Conservation (phyloP, 2,329 filamentous ascomycete species). For the Colletotrichum tofieldiae region DNA sequence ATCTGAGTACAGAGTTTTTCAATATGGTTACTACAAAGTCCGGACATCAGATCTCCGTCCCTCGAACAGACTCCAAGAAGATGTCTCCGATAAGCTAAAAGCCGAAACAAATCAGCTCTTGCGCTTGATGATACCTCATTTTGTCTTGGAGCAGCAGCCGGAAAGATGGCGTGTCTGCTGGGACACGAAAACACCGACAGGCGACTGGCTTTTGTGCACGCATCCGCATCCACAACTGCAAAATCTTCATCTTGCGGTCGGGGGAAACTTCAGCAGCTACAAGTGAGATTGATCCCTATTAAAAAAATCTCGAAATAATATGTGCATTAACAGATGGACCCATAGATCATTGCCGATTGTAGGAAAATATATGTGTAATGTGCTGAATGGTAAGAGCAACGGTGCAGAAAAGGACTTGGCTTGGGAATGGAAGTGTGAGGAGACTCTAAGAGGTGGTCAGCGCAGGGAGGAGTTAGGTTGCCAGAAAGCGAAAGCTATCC, state of each 20-base stretch:
- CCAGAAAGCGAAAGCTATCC: too few relatives aligned
- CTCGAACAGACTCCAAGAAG: not conserved
- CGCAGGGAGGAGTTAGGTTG: not conserved
- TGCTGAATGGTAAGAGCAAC: slow-evolving; percentile 14
- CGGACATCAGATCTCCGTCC: slow-evolving; percentile 15
- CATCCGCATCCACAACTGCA: slow-evolving; percentile 14
- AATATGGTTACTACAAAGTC: slow-evolving; percentile 12
- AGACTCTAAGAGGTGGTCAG: not conserved
- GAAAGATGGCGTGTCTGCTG: slow-evolving; percentile 28
- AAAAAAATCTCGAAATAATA: too few relatives aligned
- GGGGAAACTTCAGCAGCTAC: slow-evolving; percentile 33
- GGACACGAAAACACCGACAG: slow-evolving; percentile 27
- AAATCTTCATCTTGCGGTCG: slow-evolving; percentile 18
- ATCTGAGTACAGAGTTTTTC: slow-evolving; percentile 27
- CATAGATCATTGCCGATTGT: slow-evolving; percentile 22
- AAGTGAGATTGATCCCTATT: slow-evolving; percentile 1
- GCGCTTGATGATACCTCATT: slow-evolving; percentile 6
- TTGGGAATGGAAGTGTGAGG: slow-evolving; percentile 24
- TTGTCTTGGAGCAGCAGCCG: not conserved
- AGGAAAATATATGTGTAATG: slow-evolving; percentile 21
- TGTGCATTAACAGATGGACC: not conserved
- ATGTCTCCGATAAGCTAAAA: slow-evolving; percentile 17
- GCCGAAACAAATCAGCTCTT: not conserved
- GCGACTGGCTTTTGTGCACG: slow-evolving; percentile 27
- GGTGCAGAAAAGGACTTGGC: slow-evolving; percentile 16